These are phyloP conservation scores for Penicillium sp. DNA, from an alignment of 2,329 filamentous ascomycete genomes.

Conservation along the genomic window DNA sequence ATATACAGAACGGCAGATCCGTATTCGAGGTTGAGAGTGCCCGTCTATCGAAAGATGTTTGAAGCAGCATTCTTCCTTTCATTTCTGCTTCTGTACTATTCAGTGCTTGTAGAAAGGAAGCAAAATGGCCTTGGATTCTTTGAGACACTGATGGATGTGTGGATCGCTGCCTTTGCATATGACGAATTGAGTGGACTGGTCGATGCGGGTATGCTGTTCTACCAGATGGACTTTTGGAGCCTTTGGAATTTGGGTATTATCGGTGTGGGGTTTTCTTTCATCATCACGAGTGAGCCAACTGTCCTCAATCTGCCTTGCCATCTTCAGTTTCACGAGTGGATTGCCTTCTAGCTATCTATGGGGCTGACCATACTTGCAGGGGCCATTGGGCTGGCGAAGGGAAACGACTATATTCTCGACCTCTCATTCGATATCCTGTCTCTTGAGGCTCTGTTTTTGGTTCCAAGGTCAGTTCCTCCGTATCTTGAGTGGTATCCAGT, in stretches of 20 bases:
- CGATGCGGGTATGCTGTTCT: slow-evolving; percentile 82
- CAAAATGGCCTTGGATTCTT: slow-evolving; percentile 59
- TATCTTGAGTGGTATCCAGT: neutral
- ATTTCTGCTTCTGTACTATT: slow-evolving; percentile 76
- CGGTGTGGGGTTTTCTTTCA: slow-evolving; percentile 64
- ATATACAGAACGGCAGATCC: slow-evolving; percentile 56
- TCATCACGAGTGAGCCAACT: slow-evolving; percentile 59
- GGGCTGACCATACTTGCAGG: slow-evolving; percentile 43
- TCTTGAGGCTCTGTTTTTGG: slow-evolving; percentile 81
- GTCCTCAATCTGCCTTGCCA: slow-evolving; percentile 21
- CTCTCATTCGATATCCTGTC: slow-evolving; percentile 84
- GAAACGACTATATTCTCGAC: slow-evolving; percentile 62
- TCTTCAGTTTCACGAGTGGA: slow-evolving; percentile 1
- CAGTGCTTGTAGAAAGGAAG: slow-evolving; percentile 72
- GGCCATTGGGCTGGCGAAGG: slow-evolving; percentile 59
- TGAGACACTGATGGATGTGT: slow-evolving; percentile 73
- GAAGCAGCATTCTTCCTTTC: slow-evolving; percentile 74
- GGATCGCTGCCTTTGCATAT: slow-evolving; percentile 82
- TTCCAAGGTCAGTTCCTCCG: slow-evolving; percentile 54
- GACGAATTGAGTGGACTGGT: slow-evolving; percentile 80
- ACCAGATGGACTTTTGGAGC: slow-evolving; percentile 78
- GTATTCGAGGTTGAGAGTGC: slow-evolving; percentile 70
- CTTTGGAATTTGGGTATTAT: slow-evolving; percentile 70
- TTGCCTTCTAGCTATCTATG: neutral
- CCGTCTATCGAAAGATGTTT: slow-evolving; percentile 77